Evolutionary conservation across 768 basidiomycete species (phyloP).

Genomic region (Podaxis mareebaensis): DNA sequence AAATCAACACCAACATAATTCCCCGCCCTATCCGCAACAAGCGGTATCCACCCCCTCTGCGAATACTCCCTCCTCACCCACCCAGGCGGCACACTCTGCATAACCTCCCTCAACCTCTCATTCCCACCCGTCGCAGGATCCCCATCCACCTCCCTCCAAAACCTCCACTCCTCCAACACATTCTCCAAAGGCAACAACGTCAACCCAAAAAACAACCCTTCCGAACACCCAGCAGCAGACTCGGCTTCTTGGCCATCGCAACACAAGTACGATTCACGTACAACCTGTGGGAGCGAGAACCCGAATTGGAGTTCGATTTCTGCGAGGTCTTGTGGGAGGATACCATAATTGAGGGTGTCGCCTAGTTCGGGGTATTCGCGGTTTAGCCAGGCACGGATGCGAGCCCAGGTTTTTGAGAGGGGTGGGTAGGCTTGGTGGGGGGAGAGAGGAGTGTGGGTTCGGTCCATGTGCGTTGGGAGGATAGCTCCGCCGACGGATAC

Average conservation of each 20-base stretch:
- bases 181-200: slow-evolving; percentile 91
- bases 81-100: slow-evolving; percentile 86
- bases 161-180: slow-evolving; percentile 92
- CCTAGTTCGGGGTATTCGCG: slow-evolving; percentile 92
- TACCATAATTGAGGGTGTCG: slow-evolving; percentile 93
- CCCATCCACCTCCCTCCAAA: slow-evolving; percentile 92
- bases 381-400: slow-evolving; percentile 78
- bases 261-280: slow-evolving; percentile 88
- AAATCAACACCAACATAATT: slow-evolving; percentile 98
- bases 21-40: slow-evolving; percentile 89
- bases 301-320: slow-evolving; percentile 86
- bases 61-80: slow-evolving; percentile 93
- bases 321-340: slow-evolving; percentile 75
- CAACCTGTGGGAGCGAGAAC: slow-evolving; percentile 75
- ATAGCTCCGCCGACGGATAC: slow-evolving; percentile 48
- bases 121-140: slow-evolving; percentile 88
- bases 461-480: slow-evolving; percentile 67
- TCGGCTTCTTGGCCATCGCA: slow-evolving; percentile 95
- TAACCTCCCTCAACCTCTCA: slow-evolving; percentile 62
- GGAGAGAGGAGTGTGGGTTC: slow-evolving; percentile 45
- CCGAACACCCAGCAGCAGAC: slow-evolving; percentile 81
- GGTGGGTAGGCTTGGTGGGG: slow-evolving; percentile 65
- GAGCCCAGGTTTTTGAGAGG: slow-evolving; percentile 79
- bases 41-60: slow-evolving; percentile 94
- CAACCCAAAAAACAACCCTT: slow-evolving; percentile 95